These are phyloP conservation scores for Aeschynomene evenia DNA, from an alignment of 306 rosid genomes.

Conservation along the genomic window DNA sequence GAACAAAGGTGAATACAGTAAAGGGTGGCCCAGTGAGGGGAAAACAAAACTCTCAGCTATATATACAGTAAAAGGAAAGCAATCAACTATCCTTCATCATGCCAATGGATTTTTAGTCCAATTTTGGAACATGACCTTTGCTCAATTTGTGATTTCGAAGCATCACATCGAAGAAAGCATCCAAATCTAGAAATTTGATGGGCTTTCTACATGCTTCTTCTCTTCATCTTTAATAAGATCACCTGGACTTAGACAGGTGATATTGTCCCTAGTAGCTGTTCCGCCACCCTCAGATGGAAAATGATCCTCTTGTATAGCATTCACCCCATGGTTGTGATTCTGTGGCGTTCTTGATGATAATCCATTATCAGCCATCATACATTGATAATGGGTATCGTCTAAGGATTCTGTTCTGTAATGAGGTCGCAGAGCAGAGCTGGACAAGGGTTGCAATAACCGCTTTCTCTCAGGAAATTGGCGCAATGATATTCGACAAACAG, in stretches of 20 bases:
- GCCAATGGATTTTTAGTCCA: constrained; percentile 22
- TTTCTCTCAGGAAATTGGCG: constrained; percentile 56
- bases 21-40: background rate
- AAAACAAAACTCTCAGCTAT: constrained; percentile 34
- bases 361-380: constrained; percentile 36
- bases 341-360: constrained; percentile 39
- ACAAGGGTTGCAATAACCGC: constrained; percentile 63
- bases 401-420: constrained; percentile 45
- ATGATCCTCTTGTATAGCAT: constrained; percentile 46
- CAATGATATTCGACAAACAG: constrained; percentile 83
- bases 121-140: constrained; percentile 22
- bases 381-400: constrained; percentile 45
- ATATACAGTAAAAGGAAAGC: constrained; percentile 44
- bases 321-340: constrained; percentile 46
- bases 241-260: constrained; percentile 39
- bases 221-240: constrained; percentile 48
- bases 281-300: constrained; percentile 45
- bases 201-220: constrained; percentile 78
- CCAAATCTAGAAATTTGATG: constrained; percentile 57
- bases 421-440: constrained; percentile 58
- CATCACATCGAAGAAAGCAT: constrained; percentile 11
- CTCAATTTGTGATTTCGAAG: constrained; percentile 20
- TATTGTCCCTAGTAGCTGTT: constrained; percentile 44
- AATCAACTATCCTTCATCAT: constrained; percentile 28
- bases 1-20: constrained; percentile 16